phyloP scores from a whole-genome alignment of 2,329 filamentous ascomycete genomes.

The Ascochyta fabae region DNA sequence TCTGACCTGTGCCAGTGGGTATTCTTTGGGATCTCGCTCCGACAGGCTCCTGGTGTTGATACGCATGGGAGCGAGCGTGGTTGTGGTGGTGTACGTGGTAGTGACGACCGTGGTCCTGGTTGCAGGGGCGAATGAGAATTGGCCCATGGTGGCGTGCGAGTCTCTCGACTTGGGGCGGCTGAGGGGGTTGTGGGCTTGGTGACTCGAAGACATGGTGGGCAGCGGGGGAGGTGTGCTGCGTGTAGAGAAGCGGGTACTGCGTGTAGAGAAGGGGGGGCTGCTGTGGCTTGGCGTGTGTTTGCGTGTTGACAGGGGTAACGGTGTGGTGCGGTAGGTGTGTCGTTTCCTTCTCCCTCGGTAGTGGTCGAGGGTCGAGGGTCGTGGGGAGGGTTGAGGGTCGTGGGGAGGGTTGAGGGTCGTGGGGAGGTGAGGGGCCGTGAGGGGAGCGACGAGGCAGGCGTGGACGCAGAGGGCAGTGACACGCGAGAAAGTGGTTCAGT shows the following conservation, averaged over 20 bases:
- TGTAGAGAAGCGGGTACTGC: background rate
- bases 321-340: background rate
- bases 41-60: conserved; percentile 75
- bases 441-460: background rate
- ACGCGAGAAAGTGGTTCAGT: conserved; percentile 11
- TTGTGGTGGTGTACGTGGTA: conserved; percentile 87
- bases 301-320: background rate
- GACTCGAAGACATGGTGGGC: conserved; percentile 39
- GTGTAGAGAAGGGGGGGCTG: background rate
- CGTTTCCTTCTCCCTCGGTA: background rate
- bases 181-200: conserved; percentile 33
- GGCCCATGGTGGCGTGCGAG: conserved; percentile 57
- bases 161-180: conserved; percentile 38
- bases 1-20: conserved; percentile 82
- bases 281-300: background rate
- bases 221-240: conserved; percentile 1
- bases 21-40: conserved; percentile 84
- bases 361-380: background rate
- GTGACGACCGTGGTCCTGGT: conserved; percentile 76
- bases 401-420: background rate
- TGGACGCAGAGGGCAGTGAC: conserved; percentile 1
- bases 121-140: conserved; percentile 67
- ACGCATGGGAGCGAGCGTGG: conserved; percentile 81
- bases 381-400: background rate
- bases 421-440: background rate